Conservation (phyloP, 306 rosid species). For the Fragaria vesca region DNA sequence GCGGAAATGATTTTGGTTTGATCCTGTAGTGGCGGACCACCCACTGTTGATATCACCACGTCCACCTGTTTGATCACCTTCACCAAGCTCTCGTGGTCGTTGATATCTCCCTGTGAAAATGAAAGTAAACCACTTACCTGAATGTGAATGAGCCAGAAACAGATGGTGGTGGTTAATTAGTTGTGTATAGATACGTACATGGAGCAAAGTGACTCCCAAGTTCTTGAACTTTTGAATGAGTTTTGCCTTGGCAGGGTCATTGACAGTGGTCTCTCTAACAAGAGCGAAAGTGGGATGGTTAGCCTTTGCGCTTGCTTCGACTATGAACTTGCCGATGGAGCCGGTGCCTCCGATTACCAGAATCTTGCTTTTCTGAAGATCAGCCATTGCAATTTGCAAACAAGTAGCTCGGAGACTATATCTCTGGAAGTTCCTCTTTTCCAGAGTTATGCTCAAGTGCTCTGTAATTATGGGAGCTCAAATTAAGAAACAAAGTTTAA, state of each 20-base stretch:
- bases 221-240: slow-evolving; percentile 48
- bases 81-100: slow-evolving; percentile 61
- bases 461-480: too few relatives aligned
- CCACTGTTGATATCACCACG: slow-evolving; percentile 83
- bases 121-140: neutral
- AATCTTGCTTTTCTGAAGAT: slow-evolving; percentile 63
- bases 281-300: slow-evolving; percentile 78
- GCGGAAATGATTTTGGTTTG: slow-evolving; percentile 83
- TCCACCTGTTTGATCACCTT: slow-evolving; percentile 73
- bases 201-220: slow-evolving; percentile 59
- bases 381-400: slow-evolving; percentile 38
- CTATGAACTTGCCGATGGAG: slow-evolving; percentile 67
- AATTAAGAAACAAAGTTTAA: too few relatives aligned
- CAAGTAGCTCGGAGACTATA: neutral
- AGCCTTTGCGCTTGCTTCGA: slow-evolving; percentile 73
- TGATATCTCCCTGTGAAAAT: slow-evolving; percentile 61
- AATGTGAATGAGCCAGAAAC: neutral
- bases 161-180: neutral
- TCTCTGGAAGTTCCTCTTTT: neutral
- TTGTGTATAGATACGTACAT: slow-evolving; percentile 23
- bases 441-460: too few relatives aligned
- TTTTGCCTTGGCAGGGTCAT: slow-evolving; percentile 55
- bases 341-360: slow-evolving; percentile 88
- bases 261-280: slow-evolving; percentile 58
- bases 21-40: slow-evolving; percentile 49